A percentile compares a stretch with the other conserved stretches of the same genome.
Conservation (phyloP, 2,329 filamentous ascomycete genomes). For the Ophiostoma piceae region DNA sequence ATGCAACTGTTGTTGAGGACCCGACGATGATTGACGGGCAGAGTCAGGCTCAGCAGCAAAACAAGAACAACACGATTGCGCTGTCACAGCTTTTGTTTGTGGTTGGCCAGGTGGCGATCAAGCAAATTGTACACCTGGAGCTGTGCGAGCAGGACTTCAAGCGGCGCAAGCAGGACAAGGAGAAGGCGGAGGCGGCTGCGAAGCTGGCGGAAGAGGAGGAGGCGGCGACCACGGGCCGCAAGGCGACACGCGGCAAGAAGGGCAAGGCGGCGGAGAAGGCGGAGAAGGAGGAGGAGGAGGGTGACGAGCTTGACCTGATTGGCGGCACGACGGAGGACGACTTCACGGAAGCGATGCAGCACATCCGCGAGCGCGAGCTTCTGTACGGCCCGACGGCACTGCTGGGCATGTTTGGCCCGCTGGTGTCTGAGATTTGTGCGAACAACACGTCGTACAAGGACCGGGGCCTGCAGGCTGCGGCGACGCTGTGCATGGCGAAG, state of each 20-base stretch:
- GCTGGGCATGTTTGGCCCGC: constrained; percentile 81
- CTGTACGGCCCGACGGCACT: constrained; percentile 78
- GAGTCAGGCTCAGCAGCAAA: constrained; percentile 29
- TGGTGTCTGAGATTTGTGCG: constrained; percentile 89
- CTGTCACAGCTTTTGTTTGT: constrained; percentile 91
- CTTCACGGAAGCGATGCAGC: constrained; percentile 79
- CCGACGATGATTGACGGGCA: background rate
- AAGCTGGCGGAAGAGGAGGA: constrained; percentile 29
- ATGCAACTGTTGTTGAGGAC: constrained; percentile 28
- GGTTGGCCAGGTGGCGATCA: constrained; percentile 93
- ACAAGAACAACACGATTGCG: constrained; percentile 64
- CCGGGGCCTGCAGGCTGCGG: constrained; percentile 83
- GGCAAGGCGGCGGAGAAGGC: constrained; percentile 10
- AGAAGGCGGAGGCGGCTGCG: constrained; percentile 41
- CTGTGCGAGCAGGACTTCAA: constrained; percentile 98
- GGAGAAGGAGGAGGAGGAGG: constrained; percentile 48
- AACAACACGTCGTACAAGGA: constrained; percentile 92
- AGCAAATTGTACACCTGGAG: constrained; percentile 97
- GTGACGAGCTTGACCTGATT: constrained; percentile 91
- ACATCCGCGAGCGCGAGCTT: constrained; percentile 78
- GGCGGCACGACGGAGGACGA: constrained; percentile 94
- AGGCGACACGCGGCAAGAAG: constrained; percentile 33
- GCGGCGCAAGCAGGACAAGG: constrained; percentile 84
- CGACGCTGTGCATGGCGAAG: constrained; percentile 91
- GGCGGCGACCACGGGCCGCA: background rate